Conservation (phyloP, 2,329 filamentous ascomycete genomes). For the Stagonosporopsis chrysanthemi region DNA sequence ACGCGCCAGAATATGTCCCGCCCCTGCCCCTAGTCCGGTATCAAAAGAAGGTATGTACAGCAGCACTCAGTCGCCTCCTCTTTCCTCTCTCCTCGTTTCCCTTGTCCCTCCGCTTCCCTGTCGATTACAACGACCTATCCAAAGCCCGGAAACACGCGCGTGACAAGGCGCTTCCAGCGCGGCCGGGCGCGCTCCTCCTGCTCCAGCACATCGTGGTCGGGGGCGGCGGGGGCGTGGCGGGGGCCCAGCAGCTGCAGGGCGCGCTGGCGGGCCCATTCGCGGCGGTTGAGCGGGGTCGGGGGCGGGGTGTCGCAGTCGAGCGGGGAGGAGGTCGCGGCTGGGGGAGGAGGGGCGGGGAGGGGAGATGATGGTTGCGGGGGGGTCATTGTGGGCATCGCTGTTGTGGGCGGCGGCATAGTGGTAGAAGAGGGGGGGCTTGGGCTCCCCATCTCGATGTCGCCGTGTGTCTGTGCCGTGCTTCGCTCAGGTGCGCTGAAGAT, state of each 20-base stretch:
- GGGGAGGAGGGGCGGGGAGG: neutral
- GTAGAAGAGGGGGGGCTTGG: neutral
- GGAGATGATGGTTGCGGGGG: neutral
- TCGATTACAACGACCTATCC: constrained; percentile 26
- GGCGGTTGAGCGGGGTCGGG: constrained; percentile 35
- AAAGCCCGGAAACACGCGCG: constrained; percentile 47
- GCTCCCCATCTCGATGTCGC: constrained; percentile 44
- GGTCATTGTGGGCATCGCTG: neutral
- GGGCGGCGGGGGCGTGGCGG: constrained; percentile 24
- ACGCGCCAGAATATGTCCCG: no score
- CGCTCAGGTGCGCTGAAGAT: constrained; percentile 43
- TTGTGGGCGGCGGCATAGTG: neutral
- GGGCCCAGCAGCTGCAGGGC: constrained; percentile 55
- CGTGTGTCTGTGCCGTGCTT: constrained; percentile 22
- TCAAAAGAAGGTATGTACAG: constrained; percentile 4
- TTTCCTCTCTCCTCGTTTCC: no score
- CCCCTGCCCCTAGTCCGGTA: neutral
- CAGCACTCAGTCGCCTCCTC: neutral
- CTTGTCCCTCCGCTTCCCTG: no score
- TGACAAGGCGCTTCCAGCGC: constrained; percentile 39
- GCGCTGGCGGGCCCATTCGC: constrained; percentile 57
- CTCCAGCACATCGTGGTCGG: constrained; percentile 8
- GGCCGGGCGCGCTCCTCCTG: constrained; percentile 31
- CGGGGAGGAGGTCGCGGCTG: neutral
- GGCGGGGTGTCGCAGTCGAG: neutral